A percentile compares a stretch with the other conserved stretches of the same genome.
phyloP scores from a whole-genome alignment of 169 alveolate species.

The Eimeria tenella region DNA sequence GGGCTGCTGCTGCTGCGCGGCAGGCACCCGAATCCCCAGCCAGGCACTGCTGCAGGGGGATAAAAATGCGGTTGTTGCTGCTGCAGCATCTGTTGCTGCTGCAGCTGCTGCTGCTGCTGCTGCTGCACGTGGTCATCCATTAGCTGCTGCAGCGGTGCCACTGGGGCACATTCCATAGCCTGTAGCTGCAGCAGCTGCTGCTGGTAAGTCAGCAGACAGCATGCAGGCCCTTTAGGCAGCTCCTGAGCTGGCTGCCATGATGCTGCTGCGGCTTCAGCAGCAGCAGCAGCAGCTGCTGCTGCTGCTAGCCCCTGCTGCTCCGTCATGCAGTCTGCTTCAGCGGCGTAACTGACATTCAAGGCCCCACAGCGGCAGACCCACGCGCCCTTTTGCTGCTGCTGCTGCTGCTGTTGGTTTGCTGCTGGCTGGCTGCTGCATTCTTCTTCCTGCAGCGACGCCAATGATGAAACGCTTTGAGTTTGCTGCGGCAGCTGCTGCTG shows the following conservation, averaged over 20 bases:
- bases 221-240: background rate
- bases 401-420: slow-evolving; percentile 2
- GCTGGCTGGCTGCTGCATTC: background rate
- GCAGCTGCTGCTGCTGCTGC: slow-evolving; percentile 25
- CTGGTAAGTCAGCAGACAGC: slow-evolving; percentile 4
- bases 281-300: background rate
- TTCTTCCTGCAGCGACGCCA: slow-evolving; percentile 1
- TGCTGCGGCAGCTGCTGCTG: slow-evolving; percentile 27
- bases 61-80: background rate
- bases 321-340: background rate
- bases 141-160: slow-evolving; percentile 1
- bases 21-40: background rate
- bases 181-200: slow-evolving; percentile 49
- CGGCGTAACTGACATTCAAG: too few species aligned
- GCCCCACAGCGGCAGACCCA: too few species aligned
- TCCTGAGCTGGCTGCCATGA: background rate
- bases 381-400: background rate
- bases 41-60: background rate
- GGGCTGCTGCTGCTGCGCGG: slow-evolving; percentile 38
- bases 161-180: too few species aligned
- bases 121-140: slow-evolving; percentile 1
- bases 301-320: background rate
- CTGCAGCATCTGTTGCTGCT: background rate
- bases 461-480: background rate
- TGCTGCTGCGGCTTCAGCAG: background rate